Evolutionary conservation across 163 green algal genomes (phyloP).

Genomic region (Trebouxia gelatinosa): DNA sequence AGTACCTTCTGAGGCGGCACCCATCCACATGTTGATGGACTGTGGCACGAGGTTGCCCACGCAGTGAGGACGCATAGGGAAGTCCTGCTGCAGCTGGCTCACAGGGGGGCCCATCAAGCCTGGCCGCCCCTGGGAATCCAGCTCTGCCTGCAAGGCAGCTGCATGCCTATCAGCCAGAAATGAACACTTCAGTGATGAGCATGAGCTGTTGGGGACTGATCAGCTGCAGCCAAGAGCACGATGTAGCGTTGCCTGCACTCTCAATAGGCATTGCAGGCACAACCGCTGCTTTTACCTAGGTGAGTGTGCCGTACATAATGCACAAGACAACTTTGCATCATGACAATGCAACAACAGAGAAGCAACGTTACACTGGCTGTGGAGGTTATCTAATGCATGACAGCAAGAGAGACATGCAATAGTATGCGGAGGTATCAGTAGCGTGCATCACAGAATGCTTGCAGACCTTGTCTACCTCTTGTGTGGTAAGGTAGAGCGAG

Average conservation of each 20-base stretch:
- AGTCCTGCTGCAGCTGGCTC: constrained; percentile 46
- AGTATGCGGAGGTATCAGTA: too few relatives aligned
- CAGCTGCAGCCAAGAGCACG: not conserved
- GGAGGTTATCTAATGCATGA: too few relatives aligned
- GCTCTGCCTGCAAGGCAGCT: constrained; percentile 22
- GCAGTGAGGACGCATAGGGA: constrained; percentile 58
- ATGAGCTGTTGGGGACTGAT: not conserved
- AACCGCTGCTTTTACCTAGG: not conserved
- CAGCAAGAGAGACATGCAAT: too few relatives aligned
- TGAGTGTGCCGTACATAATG: too few relatives aligned
- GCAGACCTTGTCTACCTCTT: too few relatives aligned
- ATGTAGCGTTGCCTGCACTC: not conserved
- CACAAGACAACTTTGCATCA: too few relatives aligned
- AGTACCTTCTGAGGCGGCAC: constrained; percentile 48
- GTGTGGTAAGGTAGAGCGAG: constrained; percentile 78
- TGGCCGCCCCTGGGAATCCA: constrained; percentile 52
- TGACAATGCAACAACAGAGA: too few relatives aligned
- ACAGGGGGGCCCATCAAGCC: constrained; percentile 59
- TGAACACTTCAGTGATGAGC: not conserved
- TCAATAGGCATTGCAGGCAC: not conserved
- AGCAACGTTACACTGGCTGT: too few relatives aligned
- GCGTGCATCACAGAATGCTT: too few relatives aligned
- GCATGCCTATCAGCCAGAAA: constrained; percentile 1
- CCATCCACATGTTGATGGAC: constrained; percentile 86
- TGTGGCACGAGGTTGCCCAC: constrained; percentile 76